Percentiles rank a stretch among this genome's conserved stretches.
These are phyloP conservation scores for Asterophora parasitica DNA, from an alignment of 768 basidiomycete species.

Conservation along the genomic window DNA sequence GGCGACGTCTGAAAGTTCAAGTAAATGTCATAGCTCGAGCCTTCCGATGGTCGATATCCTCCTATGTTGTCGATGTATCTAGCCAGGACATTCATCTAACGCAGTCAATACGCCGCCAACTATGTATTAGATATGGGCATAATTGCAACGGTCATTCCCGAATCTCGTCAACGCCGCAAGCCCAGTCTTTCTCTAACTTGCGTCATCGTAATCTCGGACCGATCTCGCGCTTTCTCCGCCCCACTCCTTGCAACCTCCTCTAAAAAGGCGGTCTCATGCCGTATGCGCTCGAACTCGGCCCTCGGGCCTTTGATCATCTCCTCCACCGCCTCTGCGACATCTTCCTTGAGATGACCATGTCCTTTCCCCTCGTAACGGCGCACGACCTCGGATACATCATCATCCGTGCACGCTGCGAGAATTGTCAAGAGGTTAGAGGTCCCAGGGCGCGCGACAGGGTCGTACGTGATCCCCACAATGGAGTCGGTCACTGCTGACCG, in stretches of 20 bases:
- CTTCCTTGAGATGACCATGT: slow-evolving; percentile 66
- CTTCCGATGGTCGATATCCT: no score
- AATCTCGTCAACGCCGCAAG: no score
- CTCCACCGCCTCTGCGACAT: slow-evolving; percentile 71
- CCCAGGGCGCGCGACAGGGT: slow-evolving; percentile 77
- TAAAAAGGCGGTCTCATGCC: slow-evolving; percentile 57
- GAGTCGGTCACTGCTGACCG: slow-evolving; percentile 86
- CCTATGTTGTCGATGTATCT: no score
- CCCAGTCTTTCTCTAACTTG: slow-evolving; percentile 71
- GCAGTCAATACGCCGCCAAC: no score
- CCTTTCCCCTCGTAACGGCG: slow-evolving; percentile 47
- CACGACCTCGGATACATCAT: slow-evolving; percentile 41
- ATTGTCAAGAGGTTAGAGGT: slow-evolving; percentile 79
- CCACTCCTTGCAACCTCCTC: slow-evolving; percentile 59
- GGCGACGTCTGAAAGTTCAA: no score
- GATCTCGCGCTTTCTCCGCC: slow-evolving; percentile 52
- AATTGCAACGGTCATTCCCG: no score
- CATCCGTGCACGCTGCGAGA: slow-evolving; percentile 64
- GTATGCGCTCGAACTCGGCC: slow-evolving; percentile 61
- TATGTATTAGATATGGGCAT: no score
- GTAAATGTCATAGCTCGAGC: no score
- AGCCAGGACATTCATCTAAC: no score
- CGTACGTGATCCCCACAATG: slow-evolving; percentile 66
- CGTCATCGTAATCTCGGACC: slow-evolving; percentile 59
- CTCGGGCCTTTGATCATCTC: slow-evolving; percentile 63